Evolutionary conservation across 176 grass and related monocot genomes (phyloP).

Genomic region (Pontederia crassipes): DNA sequence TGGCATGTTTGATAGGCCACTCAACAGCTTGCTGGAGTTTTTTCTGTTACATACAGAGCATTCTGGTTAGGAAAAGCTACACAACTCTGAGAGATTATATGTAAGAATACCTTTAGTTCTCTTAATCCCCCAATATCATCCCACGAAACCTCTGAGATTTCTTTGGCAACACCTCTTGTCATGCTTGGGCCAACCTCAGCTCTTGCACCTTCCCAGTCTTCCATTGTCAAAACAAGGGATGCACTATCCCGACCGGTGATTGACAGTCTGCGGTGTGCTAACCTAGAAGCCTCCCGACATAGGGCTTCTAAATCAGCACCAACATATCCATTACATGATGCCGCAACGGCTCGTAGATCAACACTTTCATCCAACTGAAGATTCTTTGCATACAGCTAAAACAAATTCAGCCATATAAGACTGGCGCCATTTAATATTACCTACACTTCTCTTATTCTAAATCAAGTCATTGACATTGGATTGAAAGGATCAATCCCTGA

Average conservation of each 20-base stretch:
- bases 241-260: slow-evolving; percentile 17
- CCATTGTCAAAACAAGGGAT: slow-evolving; percentile 36
- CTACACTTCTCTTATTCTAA: background rate
- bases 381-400: slow-evolving; percentile 68
- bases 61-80: slow-evolving; percentile 11
- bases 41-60: slow-evolving; percentile 43
- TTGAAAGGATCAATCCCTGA: too few species aligned
- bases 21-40: slow-evolving; percentile 75
- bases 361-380: slow-evolving; percentile 54
- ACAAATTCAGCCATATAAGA: slow-evolving; percentile 20
- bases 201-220: slow-evolving; percentile 69
- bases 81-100: slow-evolving; percentile 13
- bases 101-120: slow-evolving; percentile 53
- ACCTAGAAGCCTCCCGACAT: slow-evolving; percentile 56
- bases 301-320: slow-evolving; percentile 81
- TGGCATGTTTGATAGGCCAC: slow-evolving; percentile 81
- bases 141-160: slow-evolving; percentile 65
- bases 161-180: slow-evolving; percentile 68
- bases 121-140: slow-evolving; percentile 92
- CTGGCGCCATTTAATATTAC: background rate
- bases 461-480: background rate
- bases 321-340: slow-evolving; percentile 83
- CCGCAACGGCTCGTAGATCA: slow-evolving; percentile 59
- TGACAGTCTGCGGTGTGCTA: slow-evolving; percentile 45
- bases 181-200: slow-evolving; percentile 53